Conservation (phyloP, 495 filamentous ascomycete genomes). For the Filosporella fistucella region DNA sequence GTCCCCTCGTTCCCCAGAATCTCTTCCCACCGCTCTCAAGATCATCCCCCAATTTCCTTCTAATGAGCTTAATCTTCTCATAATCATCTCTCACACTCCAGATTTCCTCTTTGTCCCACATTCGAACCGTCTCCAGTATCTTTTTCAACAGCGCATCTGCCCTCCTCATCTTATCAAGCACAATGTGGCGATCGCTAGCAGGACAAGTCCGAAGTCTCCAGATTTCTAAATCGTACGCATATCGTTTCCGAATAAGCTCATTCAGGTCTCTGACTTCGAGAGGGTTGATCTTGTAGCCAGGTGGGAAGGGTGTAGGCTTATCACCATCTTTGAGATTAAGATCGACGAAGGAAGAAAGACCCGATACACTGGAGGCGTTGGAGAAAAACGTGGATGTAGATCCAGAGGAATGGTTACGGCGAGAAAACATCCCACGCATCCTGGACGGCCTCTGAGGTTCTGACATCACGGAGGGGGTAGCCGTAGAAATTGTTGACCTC, state of each 20-base stretch:
- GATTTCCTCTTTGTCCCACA: constrained; percentile 6
- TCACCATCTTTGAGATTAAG: too few relatives aligned
- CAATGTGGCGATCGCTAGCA: not conserved
- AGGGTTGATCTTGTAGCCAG: constrained; percentile 1
- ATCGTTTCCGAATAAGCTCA: constrained; percentile 12
- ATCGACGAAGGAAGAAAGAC: too few relatives aligned
- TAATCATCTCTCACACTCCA: not conserved
- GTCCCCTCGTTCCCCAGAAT: constrained; percentile 1
- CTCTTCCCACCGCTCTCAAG: not conserved
- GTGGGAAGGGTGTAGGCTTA: not conserved
- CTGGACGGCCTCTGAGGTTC: too few relatives aligned
- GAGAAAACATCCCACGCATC: too few relatives aligned
- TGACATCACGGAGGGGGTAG: too few relatives aligned
- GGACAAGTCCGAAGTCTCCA: constrained; percentile 3
- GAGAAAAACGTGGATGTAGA: too few relatives aligned
- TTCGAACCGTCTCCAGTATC: not conserved
- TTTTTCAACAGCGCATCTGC: constrained; percentile 9
- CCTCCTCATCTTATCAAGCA: constrained; percentile 4
- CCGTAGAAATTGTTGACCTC: too few relatives aligned
- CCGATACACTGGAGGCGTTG: too few relatives aligned
- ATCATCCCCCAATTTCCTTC: not conserved
- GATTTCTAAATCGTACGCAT: constrained; percentile 9
- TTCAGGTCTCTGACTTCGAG: constrained; percentile 9
- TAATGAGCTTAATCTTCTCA: not conserved
- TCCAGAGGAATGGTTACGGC: too few relatives aligned